Base-by-base conservation (phyloP, 108 stramenopile species). In the Epithemia pelagica region DNA sequence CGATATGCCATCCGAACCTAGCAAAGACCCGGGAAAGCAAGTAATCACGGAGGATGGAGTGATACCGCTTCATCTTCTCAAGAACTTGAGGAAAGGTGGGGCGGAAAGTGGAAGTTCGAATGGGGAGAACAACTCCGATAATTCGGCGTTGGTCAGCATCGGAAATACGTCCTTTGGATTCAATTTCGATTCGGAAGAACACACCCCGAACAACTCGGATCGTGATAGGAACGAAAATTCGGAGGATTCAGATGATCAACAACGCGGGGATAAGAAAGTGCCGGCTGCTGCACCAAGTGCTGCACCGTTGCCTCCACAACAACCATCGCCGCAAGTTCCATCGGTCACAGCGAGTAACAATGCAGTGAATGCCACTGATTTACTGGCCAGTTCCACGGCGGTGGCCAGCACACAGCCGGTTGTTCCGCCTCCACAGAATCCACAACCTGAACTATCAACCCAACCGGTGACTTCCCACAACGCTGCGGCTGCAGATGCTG, bases 91-190 rank as follows among this genome's bases (percentile, higher is more conserved):
- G n/a, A 59, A 31, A 24, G 28, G 52, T 27, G 29, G 32, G 54
- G 46, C 22, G 21, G 67, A 32, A 21, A 68, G 67, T 28, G 58
- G 67, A 1, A 68, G 58, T 28, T 68, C 67, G 29, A 68, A 58
- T 27, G 78, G 80, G 21, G 86, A 82, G 33, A 87, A 87, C 78
- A 81, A 83, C 32, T 87, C 86, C 18, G 86, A 87, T 62, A 79
- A 79, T 62, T 83, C 82, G 2, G 82, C 79, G 21, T 55, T 79
- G 15, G 66, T 82, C 25, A 83, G 82, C 64, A 54, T 87, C 10
- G 86, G 82, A 15, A 77, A 80, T 53, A 79, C 72, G 2, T 81
- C 85, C 20, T 87, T 87, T 65, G 86, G 86, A 2, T 83, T 87
- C 68, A 83, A 87, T 78, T 87, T 87, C 67, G 86, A 87, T 30